Base-by-base conservation (phyloP, 768 basidiomycete species). In the Terana coerulea region DNA sequence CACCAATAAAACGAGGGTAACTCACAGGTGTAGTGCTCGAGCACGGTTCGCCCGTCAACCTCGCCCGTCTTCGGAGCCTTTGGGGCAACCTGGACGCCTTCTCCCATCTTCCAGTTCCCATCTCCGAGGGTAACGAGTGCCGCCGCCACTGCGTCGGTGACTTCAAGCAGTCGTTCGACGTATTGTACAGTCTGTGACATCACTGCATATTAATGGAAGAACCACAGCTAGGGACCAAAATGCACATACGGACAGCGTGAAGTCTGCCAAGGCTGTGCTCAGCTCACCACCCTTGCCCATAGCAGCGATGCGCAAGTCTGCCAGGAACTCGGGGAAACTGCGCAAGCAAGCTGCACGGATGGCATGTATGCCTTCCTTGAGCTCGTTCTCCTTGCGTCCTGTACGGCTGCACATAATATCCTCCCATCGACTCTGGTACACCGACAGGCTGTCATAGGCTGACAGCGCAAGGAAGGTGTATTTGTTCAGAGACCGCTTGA, bases 41-140 rank as follows among this genome's bases (percentile, higher is more conserved):
- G 68, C 10, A 92, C 73, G 15, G 75, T 69, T 33, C 67, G 69
- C 59, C 85, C 82, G 49, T 83, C 83, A 9, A 73, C 73, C 26
- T 81, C 84, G 3, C 70, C 72, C 1, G 69, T 56, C 49, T 79
- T 78, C 6, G 66, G 55, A 2, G 62, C 64, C 58, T 79, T 81
- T n/a, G n/a, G n/a, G 9, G 78, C 79, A 5, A 86, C 80, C 58
- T 77, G 75, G 19, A 88, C 75, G 5, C 88, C 89, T 54, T 89
- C 88, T 3, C 91, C 91, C 90, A 93, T 92, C 67, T 81, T 88
- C 91, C 91, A 92, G 57, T 92, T 92, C 9, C 91, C 91, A 53
- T 93, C 90, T 0, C 91, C 91, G 0, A 93, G 76, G 2, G 82
- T 78, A 34, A 81, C 64, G 31, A 92, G 69, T 0, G 84, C 82